Conservation (phyloP, 2,329 filamentous ascomycete species). For the Bipolaris gigantea region DNA sequence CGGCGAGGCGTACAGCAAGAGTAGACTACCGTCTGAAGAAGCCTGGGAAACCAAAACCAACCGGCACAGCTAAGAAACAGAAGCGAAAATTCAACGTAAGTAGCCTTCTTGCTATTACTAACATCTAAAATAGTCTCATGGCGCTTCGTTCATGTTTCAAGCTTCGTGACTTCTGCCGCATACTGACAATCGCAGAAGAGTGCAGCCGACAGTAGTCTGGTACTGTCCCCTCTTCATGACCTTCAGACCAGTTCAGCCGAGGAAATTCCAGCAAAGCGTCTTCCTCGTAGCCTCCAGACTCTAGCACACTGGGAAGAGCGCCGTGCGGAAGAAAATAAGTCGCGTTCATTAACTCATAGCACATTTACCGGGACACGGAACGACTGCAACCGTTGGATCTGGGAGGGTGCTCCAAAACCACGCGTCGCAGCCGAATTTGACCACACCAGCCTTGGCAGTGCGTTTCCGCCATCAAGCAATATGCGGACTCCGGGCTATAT, state of each 20-base stretch:
- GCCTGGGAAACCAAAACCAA: background rate
- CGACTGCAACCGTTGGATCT: slow-evolving; percentile 19
- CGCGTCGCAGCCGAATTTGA: background rate
- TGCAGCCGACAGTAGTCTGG: background rate
- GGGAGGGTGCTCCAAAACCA: slow-evolving; percentile 8
- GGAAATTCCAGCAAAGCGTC: background rate
- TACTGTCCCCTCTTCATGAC: background rate
- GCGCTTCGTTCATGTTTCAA: background rate
- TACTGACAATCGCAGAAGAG: slow-evolving; percentile 7
- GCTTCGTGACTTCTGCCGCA: background rate
- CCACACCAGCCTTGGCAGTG: background rate
- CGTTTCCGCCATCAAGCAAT: background rate
- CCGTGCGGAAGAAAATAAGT: slow-evolving; percentile 4
- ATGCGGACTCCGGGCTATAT: slow-evolving; percentile 27
- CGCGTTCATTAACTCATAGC: slow-evolving; percentile 10
- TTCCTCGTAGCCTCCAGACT: background rate
- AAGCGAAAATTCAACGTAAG: background rate
- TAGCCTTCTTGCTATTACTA: background rate
- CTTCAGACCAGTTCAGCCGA: background rate
- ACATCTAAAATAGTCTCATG: background rate
- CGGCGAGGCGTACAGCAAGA: slow-evolving; percentile 2
- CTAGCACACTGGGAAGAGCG: slow-evolving; percentile 5
- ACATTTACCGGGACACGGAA: slow-evolving; percentile 17
- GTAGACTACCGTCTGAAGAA: slow-evolving; percentile 13
- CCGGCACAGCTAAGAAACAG: background rate